Percentiles rank a stretch among this genome's conserved stretches.
phyloP scores from a whole-genome alignment of 108 stramenopile species.

The Cyclostephanos invisitatus region DNA sequence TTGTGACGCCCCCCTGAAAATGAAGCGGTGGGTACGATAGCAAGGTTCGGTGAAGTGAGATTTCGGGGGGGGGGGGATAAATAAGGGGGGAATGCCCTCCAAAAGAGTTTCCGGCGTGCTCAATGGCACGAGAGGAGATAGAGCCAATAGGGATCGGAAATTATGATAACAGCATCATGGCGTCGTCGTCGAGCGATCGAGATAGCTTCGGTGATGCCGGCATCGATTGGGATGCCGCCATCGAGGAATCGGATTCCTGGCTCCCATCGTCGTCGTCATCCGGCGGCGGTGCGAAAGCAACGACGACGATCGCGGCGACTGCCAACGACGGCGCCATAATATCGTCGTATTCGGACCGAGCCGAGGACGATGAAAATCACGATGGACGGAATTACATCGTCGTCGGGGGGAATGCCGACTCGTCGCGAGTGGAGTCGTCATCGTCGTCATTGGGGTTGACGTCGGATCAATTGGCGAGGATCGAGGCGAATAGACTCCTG shows the following conservation, averaged over 20 bases:
- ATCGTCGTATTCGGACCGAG: not conserved
- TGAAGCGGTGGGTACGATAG: too few relatives aligned
- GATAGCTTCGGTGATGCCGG: slow-evolving; percentile 1
- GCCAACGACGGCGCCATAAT: not conserved
- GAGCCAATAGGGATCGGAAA: too few relatives aligned
- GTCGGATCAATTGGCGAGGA: slow-evolving; percentile 33
- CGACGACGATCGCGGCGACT: not conserved
- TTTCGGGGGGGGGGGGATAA: too few relatives aligned
- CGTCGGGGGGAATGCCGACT: too few relatives aligned
- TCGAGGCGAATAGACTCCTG: slow-evolving; percentile 29
- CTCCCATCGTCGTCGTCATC: not conserved
- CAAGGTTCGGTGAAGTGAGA: too few relatives aligned
- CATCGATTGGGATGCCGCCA: not conserved
- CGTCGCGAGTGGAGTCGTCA: too few relatives aligned
- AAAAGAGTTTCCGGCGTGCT: too few relatives aligned
- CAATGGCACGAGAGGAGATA: too few relatives aligned
- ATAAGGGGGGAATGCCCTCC: too few relatives aligned
- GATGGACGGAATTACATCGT: not conserved
- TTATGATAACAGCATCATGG: too few relatives aligned
- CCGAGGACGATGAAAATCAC: not conserved
- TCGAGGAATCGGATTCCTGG: not conserved
- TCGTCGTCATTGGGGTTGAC: slow-evolving; percentile 10
- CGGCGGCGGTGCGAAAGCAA: too few relatives aligned
- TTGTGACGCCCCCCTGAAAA: too few relatives aligned
- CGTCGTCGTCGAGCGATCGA: not conserved